phyloP scores from a whole-genome alignment of 768 basidiomycete genomes.

The Rhizopogon rudus region DNA sequence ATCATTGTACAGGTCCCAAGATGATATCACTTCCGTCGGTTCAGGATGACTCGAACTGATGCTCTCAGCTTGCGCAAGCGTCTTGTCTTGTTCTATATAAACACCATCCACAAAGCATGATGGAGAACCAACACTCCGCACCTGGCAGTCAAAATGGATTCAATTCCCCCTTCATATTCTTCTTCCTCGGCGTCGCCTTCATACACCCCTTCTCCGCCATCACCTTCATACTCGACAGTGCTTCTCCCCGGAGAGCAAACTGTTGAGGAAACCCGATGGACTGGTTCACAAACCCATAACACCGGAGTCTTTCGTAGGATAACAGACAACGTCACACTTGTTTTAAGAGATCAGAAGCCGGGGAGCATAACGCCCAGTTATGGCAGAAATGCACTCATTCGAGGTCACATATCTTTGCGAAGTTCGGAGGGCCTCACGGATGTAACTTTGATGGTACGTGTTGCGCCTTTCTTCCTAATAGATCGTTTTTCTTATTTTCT shows the following conservation, averaged over 20 bases:
- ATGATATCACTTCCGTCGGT: no score
- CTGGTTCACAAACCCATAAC: slow-evolving; percentile 1
- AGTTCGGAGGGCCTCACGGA: slow-evolving; percentile 8
- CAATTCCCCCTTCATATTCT: slow-evolving; percentile 1
- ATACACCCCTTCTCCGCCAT: slow-evolving; percentile 49
- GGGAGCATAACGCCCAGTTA: slow-evolving; percentile 18
- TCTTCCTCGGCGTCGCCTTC: slow-evolving; percentile 29
- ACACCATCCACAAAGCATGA: background rate
- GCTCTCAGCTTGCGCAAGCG: background rate
- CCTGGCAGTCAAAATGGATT: background rate
- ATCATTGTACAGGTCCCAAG: no score
- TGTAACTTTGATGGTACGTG: slow-evolving; percentile 19
- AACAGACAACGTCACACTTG: slow-evolving; percentile 20
- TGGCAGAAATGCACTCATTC: slow-evolving; percentile 14
- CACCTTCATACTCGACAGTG: slow-evolving; percentile 51
- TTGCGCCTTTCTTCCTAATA: background rate
- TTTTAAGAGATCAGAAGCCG: slow-evolving; percentile 18
- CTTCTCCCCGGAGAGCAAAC: slow-evolving; percentile 45
- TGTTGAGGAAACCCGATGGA: slow-evolving; percentile 38
- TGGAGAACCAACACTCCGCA: background rate
- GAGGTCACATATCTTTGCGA: slow-evolving; percentile 18
- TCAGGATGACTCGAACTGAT: background rate
- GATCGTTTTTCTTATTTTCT: background rate
- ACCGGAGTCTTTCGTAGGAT: slow-evolving; percentile 24
- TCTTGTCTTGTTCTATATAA: background rate